phyloP scores from a whole-genome alignment of 179 eudicot genomes.

The Vitellaria paradoxa region DNA sequence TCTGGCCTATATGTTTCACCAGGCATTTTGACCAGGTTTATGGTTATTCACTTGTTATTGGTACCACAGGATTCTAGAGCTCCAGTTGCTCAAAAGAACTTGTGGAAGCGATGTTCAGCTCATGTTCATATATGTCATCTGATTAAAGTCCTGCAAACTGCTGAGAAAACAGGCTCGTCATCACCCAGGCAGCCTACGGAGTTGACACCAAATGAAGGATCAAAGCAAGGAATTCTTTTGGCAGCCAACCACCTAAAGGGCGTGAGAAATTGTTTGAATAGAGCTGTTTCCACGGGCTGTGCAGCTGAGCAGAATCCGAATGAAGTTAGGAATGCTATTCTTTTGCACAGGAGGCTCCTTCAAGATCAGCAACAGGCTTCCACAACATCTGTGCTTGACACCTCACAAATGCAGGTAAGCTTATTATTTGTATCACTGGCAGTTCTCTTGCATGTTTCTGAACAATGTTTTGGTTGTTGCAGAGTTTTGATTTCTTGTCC shows the following conservation, averaged over 20 bases:
- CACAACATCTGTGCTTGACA: conserved; percentile 19
- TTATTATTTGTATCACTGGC: neutral
- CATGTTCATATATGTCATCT: conserved; percentile 61
- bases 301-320: conserved; percentile 25
- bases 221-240: conserved; percentile 13
- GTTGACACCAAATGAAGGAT: conserved; percentile 21
- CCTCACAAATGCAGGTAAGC: conserved; percentile 42
- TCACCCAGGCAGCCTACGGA: conserved; percentile 20
- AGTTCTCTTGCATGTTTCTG: neutral
- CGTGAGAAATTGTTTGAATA: conserved; percentile 18
- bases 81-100: conserved; percentile 14
- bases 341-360: conserved; percentile 28
- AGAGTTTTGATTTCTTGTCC: conserved; percentile 52
- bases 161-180: conserved; percentile 31
- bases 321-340: conserved; percentile 30
- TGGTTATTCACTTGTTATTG: neutral
- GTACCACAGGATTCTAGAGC: conserved; percentile 21
- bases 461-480: conserved; percentile 25
- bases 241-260: conserved; percentile 15
- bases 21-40: neutral
- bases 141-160: conserved; percentile 43
- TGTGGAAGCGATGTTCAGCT: conserved; percentile 55
- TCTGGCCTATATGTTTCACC: neutral
- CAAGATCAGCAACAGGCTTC: conserved; percentile 34
- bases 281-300: conserved; percentile 23